Percentiles rank a stretch among this genome's conserved stretches.
These are phyloP conservation scores for Alloascoidea africana DNA, from an alignment of 805 yeast species.

Conservation along the genomic window DNA sequence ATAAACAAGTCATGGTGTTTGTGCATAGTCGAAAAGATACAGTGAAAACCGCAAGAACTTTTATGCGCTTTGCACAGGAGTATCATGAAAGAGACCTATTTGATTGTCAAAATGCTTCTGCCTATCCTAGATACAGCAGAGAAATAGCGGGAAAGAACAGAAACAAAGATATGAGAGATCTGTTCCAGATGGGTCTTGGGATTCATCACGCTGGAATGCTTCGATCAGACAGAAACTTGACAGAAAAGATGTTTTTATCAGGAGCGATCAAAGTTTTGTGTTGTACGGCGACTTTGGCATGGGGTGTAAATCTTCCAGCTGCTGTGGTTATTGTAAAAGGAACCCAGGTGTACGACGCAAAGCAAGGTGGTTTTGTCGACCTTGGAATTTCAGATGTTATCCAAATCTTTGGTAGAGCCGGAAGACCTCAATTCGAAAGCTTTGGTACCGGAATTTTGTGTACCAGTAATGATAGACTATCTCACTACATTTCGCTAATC, in stretches of 20 bases:
- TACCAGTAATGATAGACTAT: conserved; percentile 68
- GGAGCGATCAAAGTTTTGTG: conserved; percentile 85
- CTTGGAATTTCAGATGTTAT: conserved; percentile 93
- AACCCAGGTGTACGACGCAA: conserved; percentile 88
- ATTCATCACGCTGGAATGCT: conserved; percentile 97
- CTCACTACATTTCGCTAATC: conserved; percentile 76
- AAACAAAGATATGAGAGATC: conserved; percentile 66
- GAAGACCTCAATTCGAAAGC: conserved; percentile 91
- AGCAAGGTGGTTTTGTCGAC: conserved; percentile 88
- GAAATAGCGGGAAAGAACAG: conserved; percentile 33
- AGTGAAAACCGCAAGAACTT: conserved; percentile 60
- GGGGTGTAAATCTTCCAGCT: conserved; percentile 99
- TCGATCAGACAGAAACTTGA: conserved; percentile 74
- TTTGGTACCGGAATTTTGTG: conserved; percentile 87
- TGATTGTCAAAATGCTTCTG: conserved; percentile 32
- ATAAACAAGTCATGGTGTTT: conserved; percentile 89
- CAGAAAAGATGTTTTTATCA: conserved; percentile 71
- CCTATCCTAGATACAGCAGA: conserved; percentile 19
- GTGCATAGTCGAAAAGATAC: conserved; percentile 95
- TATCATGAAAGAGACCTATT: conserved; percentile 41
- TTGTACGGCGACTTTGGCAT: conserved; percentile 95
- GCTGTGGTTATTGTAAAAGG: conserved; percentile 96
- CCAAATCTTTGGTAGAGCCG: conserved; percentile 98
- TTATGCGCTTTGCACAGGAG: conserved; percentile 51
- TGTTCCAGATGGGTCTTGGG: conserved; percentile 75